These are phyloP conservation scores for Trichocomaceae sp. DNA, from an alignment of 2,329 filamentous ascomycete species.

Conservation along the genomic window DNA sequence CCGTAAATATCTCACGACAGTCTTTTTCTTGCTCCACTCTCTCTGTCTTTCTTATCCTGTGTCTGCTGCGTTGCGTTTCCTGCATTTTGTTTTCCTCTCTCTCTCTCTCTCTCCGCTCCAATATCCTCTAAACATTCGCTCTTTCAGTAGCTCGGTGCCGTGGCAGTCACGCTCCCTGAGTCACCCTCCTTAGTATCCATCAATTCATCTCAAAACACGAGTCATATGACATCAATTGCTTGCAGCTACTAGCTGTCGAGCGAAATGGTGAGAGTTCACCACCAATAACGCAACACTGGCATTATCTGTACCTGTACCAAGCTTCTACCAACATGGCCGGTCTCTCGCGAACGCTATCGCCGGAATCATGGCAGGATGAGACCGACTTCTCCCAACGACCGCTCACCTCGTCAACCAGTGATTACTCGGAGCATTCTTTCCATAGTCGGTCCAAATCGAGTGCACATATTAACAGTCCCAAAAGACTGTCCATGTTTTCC, in stretches of 20 bases:
- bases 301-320: not conserved
- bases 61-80: not conserved
- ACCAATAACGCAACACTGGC: not conserved
- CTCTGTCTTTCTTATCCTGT: not conserved
- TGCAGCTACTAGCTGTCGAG: not conserved
- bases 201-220: not conserved
- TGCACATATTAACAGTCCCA: constrained; percentile 32
- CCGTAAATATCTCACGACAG: not conserved
- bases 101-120: not conserved
- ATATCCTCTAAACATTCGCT: not conserved
- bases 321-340: not conserved
- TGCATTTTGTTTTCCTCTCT: not conserved
- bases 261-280: constrained; percentile 2
- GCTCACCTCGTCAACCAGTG: constrained; percentile 27
- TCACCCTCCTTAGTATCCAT: not conserved
- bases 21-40: not conserved
- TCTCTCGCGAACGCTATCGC: constrained; percentile 1
- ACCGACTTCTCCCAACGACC: constrained; percentile 26
- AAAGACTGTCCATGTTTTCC: constrained; percentile 35
- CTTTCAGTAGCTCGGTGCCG: not conserved
- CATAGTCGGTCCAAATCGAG: constrained; percentile 32
- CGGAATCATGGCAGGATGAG: constrained; percentile 16
- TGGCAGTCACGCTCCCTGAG: not conserved
- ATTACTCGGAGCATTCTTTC: constrained; percentile 27
- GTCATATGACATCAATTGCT: not conserved